Evolutionary conservation across 768 basidiomycete species (phyloP).

Genomic region (Trametes elegans): DNA sequence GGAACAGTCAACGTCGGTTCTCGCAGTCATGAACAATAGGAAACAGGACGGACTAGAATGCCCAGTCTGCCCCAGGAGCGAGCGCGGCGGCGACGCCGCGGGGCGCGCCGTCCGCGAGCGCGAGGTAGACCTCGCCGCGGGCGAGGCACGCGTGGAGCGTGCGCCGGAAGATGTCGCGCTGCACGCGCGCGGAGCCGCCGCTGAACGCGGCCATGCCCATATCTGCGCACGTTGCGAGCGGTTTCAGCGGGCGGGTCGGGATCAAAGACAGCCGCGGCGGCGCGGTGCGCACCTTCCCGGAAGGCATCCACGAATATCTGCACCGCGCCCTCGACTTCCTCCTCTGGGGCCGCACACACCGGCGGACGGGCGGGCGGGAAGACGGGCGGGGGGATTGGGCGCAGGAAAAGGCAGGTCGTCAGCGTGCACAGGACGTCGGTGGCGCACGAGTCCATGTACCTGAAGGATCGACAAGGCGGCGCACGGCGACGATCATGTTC

Average conservation of each 20-base stretch:
- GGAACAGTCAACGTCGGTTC: too few relatives aligned
- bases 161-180: slow-evolving; percentile 8
- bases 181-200: slow-evolving; percentile 11
- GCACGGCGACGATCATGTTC: slow-evolving; percentile 1
- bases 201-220: slow-evolving; percentile 13
- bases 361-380: background rate
- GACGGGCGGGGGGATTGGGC: background rate
- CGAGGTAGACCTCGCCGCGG: slow-evolving; percentile 10
- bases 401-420: too few relatives aligned
- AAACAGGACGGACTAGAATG: slow-evolving; percentile 13
- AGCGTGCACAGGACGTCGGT: too few relatives aligned
- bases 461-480: background rate
- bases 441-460: too few relatives aligned
- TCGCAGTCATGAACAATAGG: too few relatives aligned
- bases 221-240: slow-evolving; percentile 4
- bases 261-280: background rate
- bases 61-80: slow-evolving; percentile 17
- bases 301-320: slow-evolving; percentile 20
- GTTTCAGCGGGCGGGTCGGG: background rate
- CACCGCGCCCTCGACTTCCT: slow-evolving; percentile 20
- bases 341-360: slow-evolving; percentile 11
- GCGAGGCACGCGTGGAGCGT: slow-evolving; percentile 7
- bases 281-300: slow-evolving; percentile 17
- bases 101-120: slow-evolving; percentile 5
- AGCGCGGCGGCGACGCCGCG: slow-evolving; percentile 12